Base-by-base conservation (phyloP, 2,329 filamentous ascomycete species). In the Colletotrichum nymphaeae region DNA sequence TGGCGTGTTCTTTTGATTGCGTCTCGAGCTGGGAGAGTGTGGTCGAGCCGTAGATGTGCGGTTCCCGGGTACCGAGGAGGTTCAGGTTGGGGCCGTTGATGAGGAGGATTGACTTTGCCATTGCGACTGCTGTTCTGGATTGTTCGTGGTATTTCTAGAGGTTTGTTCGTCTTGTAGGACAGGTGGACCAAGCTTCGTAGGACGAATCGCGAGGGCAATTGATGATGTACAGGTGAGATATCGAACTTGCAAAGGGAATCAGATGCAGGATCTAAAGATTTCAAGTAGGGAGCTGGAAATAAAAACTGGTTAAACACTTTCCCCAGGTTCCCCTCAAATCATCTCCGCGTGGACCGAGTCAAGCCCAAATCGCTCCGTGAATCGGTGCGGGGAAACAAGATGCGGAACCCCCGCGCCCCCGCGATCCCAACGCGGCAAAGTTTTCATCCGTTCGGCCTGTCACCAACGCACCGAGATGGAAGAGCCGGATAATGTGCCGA, bases 41-140 rank as follows among this genome's bases (percentile, higher is more conserved):
- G 1, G 90, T 91, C 74, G 85, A 86, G 78, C 93, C 93, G 84
- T 95, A 95, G 77, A 95, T 88, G 42, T 90, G 84, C 14, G 93
- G 93, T 81, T 96, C 93, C 26, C 94, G 88, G 12, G 90, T 92
- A 42, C 93, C 93, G 32, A 95, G 88, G 62, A 96, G 91, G 83
- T 95, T 95, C 78, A 95, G 91, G 81, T 95, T 95, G 30, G 93
- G 93, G 24, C 93, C 93, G 82, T 95, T 94, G 84, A 95, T 91
- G 76, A 95, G 87, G 77, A 95, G 91, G 79, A 95, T 91, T 62
- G 78, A 80, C 68, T 82, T 83, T 32, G 82, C 71, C 81, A 85
- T 85, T 58, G 30, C 75, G 74, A 26, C 81, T 37, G 37, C 16
- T 42, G 2, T 42, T 42, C 3, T 3, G 37, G 5, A 42, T 6